Base-by-base conservation (phyloP, 1,139 yeast genomes). In the Taphrina flavorubra region DNA sequence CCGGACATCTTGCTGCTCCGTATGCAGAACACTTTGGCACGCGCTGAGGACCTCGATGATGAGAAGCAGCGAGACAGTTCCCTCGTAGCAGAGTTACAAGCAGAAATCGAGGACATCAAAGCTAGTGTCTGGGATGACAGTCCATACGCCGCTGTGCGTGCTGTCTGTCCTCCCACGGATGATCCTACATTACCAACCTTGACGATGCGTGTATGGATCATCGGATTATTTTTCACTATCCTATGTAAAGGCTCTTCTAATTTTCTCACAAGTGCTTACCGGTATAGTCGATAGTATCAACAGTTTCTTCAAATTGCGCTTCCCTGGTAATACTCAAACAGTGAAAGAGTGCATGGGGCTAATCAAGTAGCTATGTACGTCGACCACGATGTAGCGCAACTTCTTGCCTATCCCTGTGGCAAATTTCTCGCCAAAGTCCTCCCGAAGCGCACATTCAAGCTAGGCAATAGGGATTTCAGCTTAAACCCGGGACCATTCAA, bases 131-230 rank as follows among this genome's bases (percentile, higher is more conserved):
- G 57, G 20, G 70, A 59, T 11, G 69, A 87, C 74, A 85, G 88
- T 31, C 87, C 89, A 8, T 86, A 85, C 75, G 86, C 89, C 0
- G 90, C 87, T 75, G 91, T 87, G 53, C 82, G 90, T 75, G 89
- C 89, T 6, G 83, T 89, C 4, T 89, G 87, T 51, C 88, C 89
- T 1, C 82, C 86, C 47, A 78, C 81, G 39, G 90, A 87, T 75
- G 87, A 86, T 75, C 80, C 82, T 1, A 71, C 79, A 0, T 73
- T 85, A 44, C 87, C 86, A 0, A 89, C 86, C 74, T 85, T 84
- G 73, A 87, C 90, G 11, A 51, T 56, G 18, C 57, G 72, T 20
- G 65, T 70, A 18, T 70, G 71, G 68, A 39, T 68, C 10, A 63
- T 70, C n/a, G 70, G 70, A 1, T 37, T 70, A 42, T 71, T 85